phyloP scores from a whole-genome alignment of 2,329 filamentous ascomycete genomes.

The Tolypocladium album region DNA sequence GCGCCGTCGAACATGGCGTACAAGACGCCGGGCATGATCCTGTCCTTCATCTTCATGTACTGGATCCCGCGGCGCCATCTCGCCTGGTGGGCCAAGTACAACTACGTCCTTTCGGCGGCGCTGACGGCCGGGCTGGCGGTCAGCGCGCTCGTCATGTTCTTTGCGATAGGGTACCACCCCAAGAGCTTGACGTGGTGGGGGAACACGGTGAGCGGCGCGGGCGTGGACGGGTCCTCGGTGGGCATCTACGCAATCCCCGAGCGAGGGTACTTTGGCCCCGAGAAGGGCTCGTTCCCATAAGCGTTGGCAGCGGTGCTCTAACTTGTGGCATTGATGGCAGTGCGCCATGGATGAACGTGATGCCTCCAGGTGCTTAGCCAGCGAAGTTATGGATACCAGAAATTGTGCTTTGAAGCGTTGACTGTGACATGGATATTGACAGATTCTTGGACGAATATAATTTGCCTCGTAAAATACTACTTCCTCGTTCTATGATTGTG shows the following conservation, averaged over 20 bases:
- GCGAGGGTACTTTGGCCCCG: slow-evolving; percentile 16
- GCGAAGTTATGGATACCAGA: neutral
- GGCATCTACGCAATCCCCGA: slow-evolving; percentile 10
- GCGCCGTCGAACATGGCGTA: slow-evolving; percentile 30
- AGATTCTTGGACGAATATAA: neutral
- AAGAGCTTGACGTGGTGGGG: slow-evolving; percentile 32
- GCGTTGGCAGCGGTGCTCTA: neutral
- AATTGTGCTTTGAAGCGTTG: neutral
- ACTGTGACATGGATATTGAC: neutral
- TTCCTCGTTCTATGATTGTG: neutral
- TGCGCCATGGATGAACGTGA: neutral
- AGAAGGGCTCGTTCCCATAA: slow-evolving; percentile 7
- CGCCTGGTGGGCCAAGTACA: slow-evolving; percentile 36
- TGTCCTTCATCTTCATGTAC: slow-evolving; percentile 28
- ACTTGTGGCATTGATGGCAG: neutral
- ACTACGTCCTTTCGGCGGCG: slow-evolving; percentile 32
- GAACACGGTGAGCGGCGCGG: slow-evolving; percentile 17
- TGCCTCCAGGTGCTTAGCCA: neutral
- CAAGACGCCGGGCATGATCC: slow-evolving; percentile 29
- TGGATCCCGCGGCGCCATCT: slow-evolving; percentile 23
- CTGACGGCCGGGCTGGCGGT: slow-evolving; percentile 31
- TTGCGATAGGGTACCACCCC: slow-evolving; percentile 21
- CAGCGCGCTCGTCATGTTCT: slow-evolving; percentile 30
- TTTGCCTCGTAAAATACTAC: neutral
- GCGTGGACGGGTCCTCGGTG: slow-evolving; percentile 10